Percentiles rank a stretch among this genome's conserved stretches.
Conservation (phyloP, 208 protist genomes). For the Crithidia expoeki region DNA sequence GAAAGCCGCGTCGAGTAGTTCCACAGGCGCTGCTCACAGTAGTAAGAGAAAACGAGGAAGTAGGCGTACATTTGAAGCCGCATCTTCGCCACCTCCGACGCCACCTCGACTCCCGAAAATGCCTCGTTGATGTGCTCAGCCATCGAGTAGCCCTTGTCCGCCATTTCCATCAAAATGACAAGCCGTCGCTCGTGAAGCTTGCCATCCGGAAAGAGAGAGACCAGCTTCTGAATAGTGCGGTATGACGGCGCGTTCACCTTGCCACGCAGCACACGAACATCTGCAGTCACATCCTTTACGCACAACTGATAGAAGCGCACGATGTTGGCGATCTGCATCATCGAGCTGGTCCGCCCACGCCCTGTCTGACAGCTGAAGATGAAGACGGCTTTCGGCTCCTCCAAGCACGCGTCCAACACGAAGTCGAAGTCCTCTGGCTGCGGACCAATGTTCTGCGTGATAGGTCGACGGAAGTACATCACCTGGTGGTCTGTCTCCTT, state of each 20-base stretch:
- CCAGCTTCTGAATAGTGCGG: conserved; percentile 86
- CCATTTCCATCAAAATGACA: conserved; percentile 76
- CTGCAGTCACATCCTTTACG: conserved; percentile 67
- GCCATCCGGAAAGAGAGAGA: conserved; percentile 88
- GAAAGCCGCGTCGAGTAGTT: conserved; percentile 51
- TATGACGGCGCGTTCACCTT: conserved; percentile 55
- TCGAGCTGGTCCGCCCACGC: conserved; percentile 76
- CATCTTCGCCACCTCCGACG: conserved; percentile 78
- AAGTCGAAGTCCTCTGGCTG: conserved; percentile 89
- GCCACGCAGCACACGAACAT: conserved; percentile 71
- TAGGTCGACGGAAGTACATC: conserved; percentile 77
- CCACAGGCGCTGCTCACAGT: conserved; percentile 90
- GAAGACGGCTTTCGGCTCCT: conserved; percentile 76
- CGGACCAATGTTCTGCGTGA: conserved; percentile 82
- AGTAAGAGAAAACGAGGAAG: conserved; percentile 89
- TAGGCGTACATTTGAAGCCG: conserved; percentile 83
- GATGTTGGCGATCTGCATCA: conserved; percentile 89
- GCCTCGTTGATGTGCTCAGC: conserved; percentile 84
- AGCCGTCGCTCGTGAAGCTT: conserved; percentile 87
- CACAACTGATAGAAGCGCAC: conserved; percentile 90
- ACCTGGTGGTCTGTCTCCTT: conserved; percentile 48
- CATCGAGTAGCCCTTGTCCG: conserved; percentile 89
- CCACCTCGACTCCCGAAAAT: conserved; percentile 53
- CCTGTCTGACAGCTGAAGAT: conserved; percentile 90
- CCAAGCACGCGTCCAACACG: conserved; percentile 75